Base-by-base conservation (phyloP, 768 basidiomycete genomes). In the Cystofilobasidium macerans region DNA sequence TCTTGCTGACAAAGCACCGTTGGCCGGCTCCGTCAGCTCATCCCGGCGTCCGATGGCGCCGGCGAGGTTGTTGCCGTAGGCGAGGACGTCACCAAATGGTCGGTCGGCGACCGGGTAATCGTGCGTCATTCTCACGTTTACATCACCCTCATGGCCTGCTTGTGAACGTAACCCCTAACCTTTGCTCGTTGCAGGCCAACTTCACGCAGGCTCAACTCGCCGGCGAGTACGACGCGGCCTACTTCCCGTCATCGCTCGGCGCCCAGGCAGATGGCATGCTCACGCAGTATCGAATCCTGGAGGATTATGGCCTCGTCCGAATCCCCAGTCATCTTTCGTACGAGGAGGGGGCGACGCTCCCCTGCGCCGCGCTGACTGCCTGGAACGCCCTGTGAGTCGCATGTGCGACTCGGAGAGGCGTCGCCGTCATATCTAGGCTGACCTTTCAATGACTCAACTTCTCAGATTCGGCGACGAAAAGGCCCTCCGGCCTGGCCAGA, bases 271-370 rank as follows among this genome's bases (percentile, higher is more conserved):
- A 70, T 48, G 71, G 70, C 22, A 80, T 83, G 0, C 71, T 85
- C 67, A 80, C 81, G 1, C 78, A 84, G 67, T 84, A 83, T 69
- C 78, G 40, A 62, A 75, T 77, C n/a, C 80, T 85, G 65, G 80
- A 79, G 12, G 78, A 69, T 54, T 28, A 62, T 14, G 69, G 53
- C 3, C 51, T 42, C 13, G 40, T 61, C 59, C 12, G 35, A 22
- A 24, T 58, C 28, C 54, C 57, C n/a, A 43, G 60, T 72, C 81
- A 85, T 71, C 78, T 86, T 24, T 80, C 79, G 2, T 84, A 82
- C 69, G 82, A 83, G 68, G 83, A 87, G 71, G 86, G 81, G 0
- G 82, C 85, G 0, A 84, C 84, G 28, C 76, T 87, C 7, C 82
- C 84, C 78, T 85, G 70, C 66, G 83, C 84, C 7, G 84, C 80